Base-by-base conservation (phyloP, 352 stramenopile species). In the Sclerospora graminicola region DNA sequence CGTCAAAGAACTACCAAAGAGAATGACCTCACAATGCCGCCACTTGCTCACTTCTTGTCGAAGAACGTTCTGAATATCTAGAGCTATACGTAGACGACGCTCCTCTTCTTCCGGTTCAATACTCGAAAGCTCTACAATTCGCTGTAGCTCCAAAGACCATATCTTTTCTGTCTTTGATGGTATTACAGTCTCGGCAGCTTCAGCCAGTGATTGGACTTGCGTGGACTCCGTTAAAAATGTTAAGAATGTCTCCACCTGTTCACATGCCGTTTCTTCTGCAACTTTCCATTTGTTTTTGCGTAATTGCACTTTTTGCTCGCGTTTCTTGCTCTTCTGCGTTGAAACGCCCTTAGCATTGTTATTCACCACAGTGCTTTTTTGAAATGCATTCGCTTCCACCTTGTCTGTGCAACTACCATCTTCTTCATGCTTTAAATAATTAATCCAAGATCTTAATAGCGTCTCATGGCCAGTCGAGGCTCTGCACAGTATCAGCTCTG, bases 1-100 rank as follows among this genome's bases (percentile, higher is more conserved):
- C 31, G 77, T 89, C 40, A 87, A 40, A 0, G 80, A 92, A 24
- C 80, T 92, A 38, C 80, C 80, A 35, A 85, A 92, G 4, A 84
- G 61, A 44, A 72, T 35, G 9, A 88, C 39, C 9, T 80, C 44
- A 21, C 65, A 76, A 14, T 66, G 43, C 0, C 55, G 65, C 68
- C 72, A 83, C 35, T 80, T 72, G 41, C 34, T 61, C 18, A 67
- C 42, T n/a, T 75, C 45, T 1, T 42, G 54, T 26, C 59, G 66
- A 18, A 84, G 53, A 8, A 67, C 24, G 1, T 46, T 51, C 48
- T 84, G 51, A 33, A 87, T 59, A n/a, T 77, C 54, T 2, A 42
- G 43, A 4, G 70, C 62, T 8, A 84, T 54, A 5, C 37, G 24
- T 5, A 66, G 26, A 33, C 71, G 69, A 18, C 41, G 51, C 18